phyloP scores from a whole-genome alignment of 805 yeast genomes.

The Kregervanrija fluxuum region DNA sequence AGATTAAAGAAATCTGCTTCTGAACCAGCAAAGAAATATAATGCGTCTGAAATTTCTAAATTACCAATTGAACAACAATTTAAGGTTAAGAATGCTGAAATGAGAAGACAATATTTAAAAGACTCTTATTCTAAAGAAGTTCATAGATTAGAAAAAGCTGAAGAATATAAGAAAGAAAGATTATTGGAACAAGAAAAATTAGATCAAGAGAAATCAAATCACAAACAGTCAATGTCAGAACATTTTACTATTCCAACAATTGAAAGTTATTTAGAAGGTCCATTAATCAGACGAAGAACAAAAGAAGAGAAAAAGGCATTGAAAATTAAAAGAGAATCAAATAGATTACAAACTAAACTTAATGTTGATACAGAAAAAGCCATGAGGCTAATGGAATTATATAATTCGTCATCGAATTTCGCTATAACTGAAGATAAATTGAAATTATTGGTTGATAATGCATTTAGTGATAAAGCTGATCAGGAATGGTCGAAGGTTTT shows the following conservation, averaged over 20 bases:
- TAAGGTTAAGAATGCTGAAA: conserved; percentile 45
- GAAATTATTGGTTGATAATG: conserved; percentile 47
- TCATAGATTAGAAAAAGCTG: conserved; percentile 27
- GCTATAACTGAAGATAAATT: conserved; percentile 68
- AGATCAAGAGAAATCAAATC: conserved; percentile 14
- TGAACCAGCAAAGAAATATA: conserved; percentile 32
- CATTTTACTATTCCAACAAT: conserved; percentile 74
- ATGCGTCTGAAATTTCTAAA: conserved; percentile 26
- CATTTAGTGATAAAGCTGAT: conserved; percentile 38
- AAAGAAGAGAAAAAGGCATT: conserved; percentile 56
- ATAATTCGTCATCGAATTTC: conserved; percentile 61
- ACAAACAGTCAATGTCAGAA: conserved; percentile 44
- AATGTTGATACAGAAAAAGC: conserved; percentile 47
- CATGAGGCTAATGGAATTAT: conserved; percentile 54
- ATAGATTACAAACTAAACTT: conserved; percentile 52
- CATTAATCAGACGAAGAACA: conserved; percentile 67
- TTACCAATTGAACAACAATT: conserved; percentile 36
- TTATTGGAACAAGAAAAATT: conserved; percentile 25
- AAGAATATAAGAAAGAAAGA: conserved; percentile 20
- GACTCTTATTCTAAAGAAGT: conserved; percentile 45
- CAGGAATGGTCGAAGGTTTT: conserved; percentile 12
- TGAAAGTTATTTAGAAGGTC: conserved; percentile 56
- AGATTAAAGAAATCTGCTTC: conserved; percentile 49
- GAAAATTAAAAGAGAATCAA: conserved; percentile 54
- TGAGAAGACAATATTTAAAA: conserved; percentile 65